Conservation (phyloP, 2,329 filamentous ascomycete genomes). For the Colletotrichum musae region DNA sequence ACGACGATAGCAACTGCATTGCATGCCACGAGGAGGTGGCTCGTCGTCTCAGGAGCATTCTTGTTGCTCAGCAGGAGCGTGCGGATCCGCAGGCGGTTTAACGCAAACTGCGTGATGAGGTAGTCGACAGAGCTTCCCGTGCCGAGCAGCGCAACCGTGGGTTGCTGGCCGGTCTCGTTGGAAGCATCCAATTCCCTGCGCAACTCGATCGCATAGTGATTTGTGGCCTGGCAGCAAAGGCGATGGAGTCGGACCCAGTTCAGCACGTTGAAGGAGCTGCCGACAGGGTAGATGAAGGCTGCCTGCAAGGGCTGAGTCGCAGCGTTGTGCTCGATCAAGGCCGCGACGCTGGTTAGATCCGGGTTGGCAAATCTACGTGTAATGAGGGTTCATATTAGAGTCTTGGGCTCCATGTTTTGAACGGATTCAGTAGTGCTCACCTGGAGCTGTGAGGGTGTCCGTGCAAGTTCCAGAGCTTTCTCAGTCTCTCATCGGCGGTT, state of each 20-base stretch:
- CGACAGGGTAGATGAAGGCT: constrained; percentile 23
- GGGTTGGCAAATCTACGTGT: constrained; percentile 19
- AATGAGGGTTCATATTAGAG: no score
- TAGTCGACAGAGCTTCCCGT: constrained; percentile 24
- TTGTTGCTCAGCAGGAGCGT: constrained; percentile 31
- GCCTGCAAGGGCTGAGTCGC: constrained; percentile 5
- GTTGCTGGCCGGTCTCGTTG: constrained; percentile 10
- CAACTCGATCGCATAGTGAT: not conserved
- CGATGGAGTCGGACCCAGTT: constrained; percentile 5
- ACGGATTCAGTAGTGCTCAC: not conserved
- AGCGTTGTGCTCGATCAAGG: constrained; percentile 28
- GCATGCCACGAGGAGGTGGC: constrained; percentile 22
- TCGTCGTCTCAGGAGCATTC: constrained; percentile 18
- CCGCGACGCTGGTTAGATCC: constrained; percentile 19
- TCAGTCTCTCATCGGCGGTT: constrained; percentile 18
- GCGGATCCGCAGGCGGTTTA: constrained; percentile 18
- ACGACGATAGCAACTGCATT: constrained; percentile 9
- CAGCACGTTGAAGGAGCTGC: constrained; percentile 11
- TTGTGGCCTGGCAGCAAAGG: not conserved
- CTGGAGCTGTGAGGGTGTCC: constrained; percentile 30
- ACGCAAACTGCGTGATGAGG: constrained; percentile 21
- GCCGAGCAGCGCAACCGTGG: constrained; percentile 25
- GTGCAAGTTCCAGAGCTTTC: constrained; percentile 21
- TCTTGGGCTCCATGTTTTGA: no score
- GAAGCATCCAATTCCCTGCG: not conserved